phyloP scores from a whole-genome alignment of 1,284 basidiomycete species.

The Fomes fomentarius region DNA sequence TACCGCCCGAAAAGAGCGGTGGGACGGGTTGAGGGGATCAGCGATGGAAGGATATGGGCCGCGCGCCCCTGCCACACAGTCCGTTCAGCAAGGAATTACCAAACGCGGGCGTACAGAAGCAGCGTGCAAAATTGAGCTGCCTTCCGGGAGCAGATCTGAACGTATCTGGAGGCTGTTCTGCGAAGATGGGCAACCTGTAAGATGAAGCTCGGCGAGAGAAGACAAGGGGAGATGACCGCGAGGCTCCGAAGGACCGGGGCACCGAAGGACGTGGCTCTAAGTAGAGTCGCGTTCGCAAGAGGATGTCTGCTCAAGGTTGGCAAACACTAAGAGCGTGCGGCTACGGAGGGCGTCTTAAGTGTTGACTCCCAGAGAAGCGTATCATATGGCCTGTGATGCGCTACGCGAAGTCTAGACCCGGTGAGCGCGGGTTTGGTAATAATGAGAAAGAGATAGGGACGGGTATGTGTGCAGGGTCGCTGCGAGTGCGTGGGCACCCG shows the following conservation, averaged over 20 bases:
- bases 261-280: not conserved
- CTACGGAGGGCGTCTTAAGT: not conserved
- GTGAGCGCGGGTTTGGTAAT: not conserved
- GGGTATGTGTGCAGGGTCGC: conserved; percentile 2
- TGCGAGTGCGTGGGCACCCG: not conserved
- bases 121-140: not conserved
- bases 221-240: conserved; percentile 2
- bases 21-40: conserved; percentile 13
- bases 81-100: conserved; percentile 14
- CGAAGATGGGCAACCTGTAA: conserved; percentile 6
- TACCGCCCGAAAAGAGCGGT: conserved; percentile 7
- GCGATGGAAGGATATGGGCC: conserved; percentile 8
- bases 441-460: not conserved
- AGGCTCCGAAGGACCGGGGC: conserved; percentile 8
- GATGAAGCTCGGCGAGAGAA: conserved; percentile 8
- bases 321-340: not conserved
- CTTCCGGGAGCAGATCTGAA: conserved; percentile 9
- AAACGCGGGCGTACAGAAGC: conserved; percentile 3
- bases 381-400: conserved; percentile 6
- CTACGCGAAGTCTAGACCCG: conserved; percentile 1
- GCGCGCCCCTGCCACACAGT: conserved; percentile 8
- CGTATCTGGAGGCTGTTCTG: conserved; percentile 6
- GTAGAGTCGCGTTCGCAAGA: not conserved
- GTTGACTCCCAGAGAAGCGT: conserved; percentile 2
- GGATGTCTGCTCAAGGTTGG: not conserved